Evolutionary conservation across 2,329 filamentous ascomycete genomes (phyloP).

Genomic region (Parastagonospora nodorum): DNA sequence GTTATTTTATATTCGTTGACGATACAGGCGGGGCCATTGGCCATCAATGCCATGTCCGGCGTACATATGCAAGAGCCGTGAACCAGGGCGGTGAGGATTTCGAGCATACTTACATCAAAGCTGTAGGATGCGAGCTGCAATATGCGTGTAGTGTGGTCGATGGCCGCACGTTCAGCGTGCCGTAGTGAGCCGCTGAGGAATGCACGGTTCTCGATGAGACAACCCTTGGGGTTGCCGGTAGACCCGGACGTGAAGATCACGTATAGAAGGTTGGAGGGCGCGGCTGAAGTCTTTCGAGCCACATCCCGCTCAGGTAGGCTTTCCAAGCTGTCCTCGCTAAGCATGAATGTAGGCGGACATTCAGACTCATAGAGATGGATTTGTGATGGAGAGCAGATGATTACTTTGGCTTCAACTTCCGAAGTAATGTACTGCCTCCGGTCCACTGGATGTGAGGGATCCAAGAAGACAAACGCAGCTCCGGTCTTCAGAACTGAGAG

Average conservation of each 20-base stretch:
- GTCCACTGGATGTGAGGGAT: slow-evolving; percentile 37
- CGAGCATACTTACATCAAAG: slow-evolving; percentile 58
- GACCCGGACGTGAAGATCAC: slow-evolving; percentile 60
- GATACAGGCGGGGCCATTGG: slow-evolving; percentile 56
- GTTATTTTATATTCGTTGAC: slow-evolving; percentile 52
- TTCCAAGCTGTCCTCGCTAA: slow-evolving; percentile 47
- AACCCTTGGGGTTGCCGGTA: slow-evolving; percentile 56
- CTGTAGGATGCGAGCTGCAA: slow-evolving; percentile 51
- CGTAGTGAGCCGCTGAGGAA: slow-evolving; percentile 35
- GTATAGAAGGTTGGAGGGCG: slow-evolving; percentile 40
- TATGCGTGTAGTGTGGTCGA: slow-evolving; percentile 56
- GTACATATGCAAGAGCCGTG: slow-evolving; percentile 60
- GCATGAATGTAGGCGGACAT: slow-evolving; percentile 20
- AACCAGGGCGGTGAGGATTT: slow-evolving; percentile 55
- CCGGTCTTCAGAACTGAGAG: slow-evolving; percentile 51
- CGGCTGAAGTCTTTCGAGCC: background rate
- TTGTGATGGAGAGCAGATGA: slow-evolving; percentile 36
- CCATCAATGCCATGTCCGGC: slow-evolving; percentile 53
- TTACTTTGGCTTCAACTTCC: slow-evolving; percentile 10
- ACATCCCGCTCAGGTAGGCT: slow-evolving; percentile 40
- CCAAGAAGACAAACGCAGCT: slow-evolving; percentile 32
- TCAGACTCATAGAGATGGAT: background rate
- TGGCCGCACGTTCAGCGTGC: background rate
- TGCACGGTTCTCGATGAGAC: slow-evolving; percentile 64
- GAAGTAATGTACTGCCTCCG: slow-evolving; percentile 39